Base-by-base conservation (phyloP, 768 basidiomycete genomes). In the Auricularia cornea region DNA sequence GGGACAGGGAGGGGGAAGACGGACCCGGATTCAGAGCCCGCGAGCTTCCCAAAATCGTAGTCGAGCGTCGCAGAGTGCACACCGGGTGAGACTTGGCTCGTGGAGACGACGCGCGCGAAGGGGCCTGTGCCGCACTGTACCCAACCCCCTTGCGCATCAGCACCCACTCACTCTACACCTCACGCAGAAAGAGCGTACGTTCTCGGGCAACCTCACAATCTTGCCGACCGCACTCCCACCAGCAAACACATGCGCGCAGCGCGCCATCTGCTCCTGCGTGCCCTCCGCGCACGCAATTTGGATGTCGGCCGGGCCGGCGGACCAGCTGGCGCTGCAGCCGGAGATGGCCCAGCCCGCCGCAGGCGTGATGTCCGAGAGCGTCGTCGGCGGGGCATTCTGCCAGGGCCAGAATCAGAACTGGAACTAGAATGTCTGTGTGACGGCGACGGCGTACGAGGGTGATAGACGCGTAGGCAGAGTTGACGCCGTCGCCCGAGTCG, bases 311-410 rank as follows among this genome's bases (percentile, higher is more conserved):
- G 31, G n/a, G 29, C 64, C 64, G 28, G 26, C 33, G 20, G 48
- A 18, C 64, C 64, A 64, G 62, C 77, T 74, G 3, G 78, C 69
- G 33, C 76, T 72, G 67, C 83, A 84, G 40, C 73, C 76, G 26
- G 83, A 66, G 48, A 84, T 81, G 31, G 76, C 73, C 82, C 82
- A 84, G 29, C 83, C 83, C 23, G 79, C 82, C 4, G 81, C 80
- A 8, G 66, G 14, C 2, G 78, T 79, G 56, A 79, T 74, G 62
- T 79, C 78, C 1, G 75, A 71, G 41, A 78, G 30, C 2, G 54
- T 20, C 11, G 54, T 6, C 23, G 54, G 11, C 5, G 54, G 30
- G 4, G 10, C 54, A 10, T 30, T 57, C 54, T 57, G 54, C 16
- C 6, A 8, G 30, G 8, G 20, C n/a, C n/a, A 28, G 20, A 8